phyloP scores from a whole-genome alignment of 768 basidiomycete species.

The Mycena indigotica region DNA sequence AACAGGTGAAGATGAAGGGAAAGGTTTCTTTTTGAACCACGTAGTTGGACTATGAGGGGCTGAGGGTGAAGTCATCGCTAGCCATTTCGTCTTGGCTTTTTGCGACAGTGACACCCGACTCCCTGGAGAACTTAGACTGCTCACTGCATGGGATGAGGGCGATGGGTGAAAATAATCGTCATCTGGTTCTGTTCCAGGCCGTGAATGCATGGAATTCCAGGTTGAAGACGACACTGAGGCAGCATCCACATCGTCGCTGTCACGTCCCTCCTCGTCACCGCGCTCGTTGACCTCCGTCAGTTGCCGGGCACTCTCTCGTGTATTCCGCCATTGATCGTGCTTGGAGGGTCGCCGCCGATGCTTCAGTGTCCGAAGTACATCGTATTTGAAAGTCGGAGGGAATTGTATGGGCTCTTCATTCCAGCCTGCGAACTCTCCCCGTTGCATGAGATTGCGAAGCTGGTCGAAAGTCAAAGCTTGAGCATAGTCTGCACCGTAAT shows the following conservation, averaged over 20 bases:
- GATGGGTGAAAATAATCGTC: constrained; percentile 41
- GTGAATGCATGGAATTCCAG: constrained; percentile 50
- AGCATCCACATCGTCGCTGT: constrained; percentile 49
- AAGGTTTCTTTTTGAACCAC: constrained; percentile 32
- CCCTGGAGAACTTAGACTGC: constrained; percentile 27
- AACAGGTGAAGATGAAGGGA: constrained; percentile 12
- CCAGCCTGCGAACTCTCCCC: constrained; percentile 77
- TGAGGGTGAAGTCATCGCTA: constrained; percentile 45
- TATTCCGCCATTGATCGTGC: constrained; percentile 37
- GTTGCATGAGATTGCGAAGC: constrained; percentile 72
- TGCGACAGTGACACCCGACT: constrained; percentile 44
- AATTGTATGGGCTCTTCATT: constrained; percentile 80
- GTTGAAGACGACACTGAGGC: constrained; percentile 58
- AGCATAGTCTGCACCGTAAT: constrained; percentile 59
- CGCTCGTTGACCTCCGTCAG: constrained; percentile 45
- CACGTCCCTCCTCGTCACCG: constrained; percentile 40
- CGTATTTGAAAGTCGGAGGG: constrained; percentile 93
- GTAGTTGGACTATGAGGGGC: constrained; percentile 35
- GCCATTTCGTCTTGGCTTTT: constrained; percentile 60
- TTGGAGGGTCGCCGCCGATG: constrained; percentile 44
- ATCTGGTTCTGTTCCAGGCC: constrained; percentile 35
- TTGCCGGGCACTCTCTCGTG: constrained; percentile 34
- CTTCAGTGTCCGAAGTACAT: constrained; percentile 66
- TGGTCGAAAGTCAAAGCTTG: constrained; percentile 93
- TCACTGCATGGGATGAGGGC: constrained; percentile 31